These are phyloP conservation scores for Rehmannia glutinosa DNA, from an alignment of 257 asterid genomes.

Conservation along the genomic window DNA sequence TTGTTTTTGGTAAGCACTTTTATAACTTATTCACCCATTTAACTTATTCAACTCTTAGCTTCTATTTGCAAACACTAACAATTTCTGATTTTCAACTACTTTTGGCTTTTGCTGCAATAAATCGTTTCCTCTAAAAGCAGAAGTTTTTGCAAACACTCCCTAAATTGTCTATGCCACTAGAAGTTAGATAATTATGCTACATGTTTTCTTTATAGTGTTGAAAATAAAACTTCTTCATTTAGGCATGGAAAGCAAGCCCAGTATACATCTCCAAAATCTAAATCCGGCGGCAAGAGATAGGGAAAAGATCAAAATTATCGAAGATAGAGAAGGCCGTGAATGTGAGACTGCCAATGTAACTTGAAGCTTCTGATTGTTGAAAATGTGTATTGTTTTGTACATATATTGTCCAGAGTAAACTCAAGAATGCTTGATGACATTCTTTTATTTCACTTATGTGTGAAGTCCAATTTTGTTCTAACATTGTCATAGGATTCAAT, in stretches of 20 bases:
- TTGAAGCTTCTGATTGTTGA: slow-evolving; percentile 26
- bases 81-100: too few species aligned
- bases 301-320: slow-evolving; percentile 18
- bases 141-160: too few species aligned
- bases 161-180: too few species aligned
- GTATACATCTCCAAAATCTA: slow-evolving; percentile 30
- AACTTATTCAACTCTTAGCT: too few species aligned
- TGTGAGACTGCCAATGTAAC: slow-evolving; percentile 19
- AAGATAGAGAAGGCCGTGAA: slow-evolving; percentile 26
- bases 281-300: slow-evolving; percentile 34
- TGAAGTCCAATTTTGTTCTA: slow-evolving; percentile 8
- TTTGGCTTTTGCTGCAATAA: too few species aligned
- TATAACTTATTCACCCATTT: too few species aligned
- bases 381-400: not conserved
- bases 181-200: too few species aligned
- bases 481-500: not conserved
- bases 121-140: too few species aligned
- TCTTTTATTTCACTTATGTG: slow-evolving; percentile 2
- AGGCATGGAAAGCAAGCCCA: slow-evolving; percentile 50
- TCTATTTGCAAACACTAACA: too few species aligned
- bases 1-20: too few species aligned
- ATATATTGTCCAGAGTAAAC: not conserved
- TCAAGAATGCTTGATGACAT: slow-evolving; percentile 15
- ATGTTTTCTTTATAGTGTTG: too few species aligned
- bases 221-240: too few species aligned